Evolutionary conservation across 2,329 filamentous ascomycete genomes (phyloP), one percentile per base, ranked within the genome.

Genomic region (Aspergillus latus): DNA sequence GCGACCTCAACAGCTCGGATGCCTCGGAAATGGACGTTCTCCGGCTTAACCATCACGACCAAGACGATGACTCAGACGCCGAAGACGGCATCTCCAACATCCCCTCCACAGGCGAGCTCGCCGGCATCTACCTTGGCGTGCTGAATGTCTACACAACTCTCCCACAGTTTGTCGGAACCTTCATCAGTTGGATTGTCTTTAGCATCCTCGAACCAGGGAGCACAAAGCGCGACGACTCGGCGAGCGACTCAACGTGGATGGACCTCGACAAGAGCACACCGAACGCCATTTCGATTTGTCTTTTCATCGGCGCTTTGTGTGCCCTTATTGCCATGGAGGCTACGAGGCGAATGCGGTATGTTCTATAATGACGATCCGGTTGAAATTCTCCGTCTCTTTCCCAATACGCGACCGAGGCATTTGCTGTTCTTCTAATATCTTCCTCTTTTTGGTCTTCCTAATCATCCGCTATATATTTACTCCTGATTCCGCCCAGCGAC

Each of bases 131-230:
- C 73, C 91, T 99, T 52, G 94, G 94, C 49, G 97, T 99, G 59
- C 82, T 97, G 64, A 99, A 97, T 73, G 90, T 97, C 43, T 97
- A 95, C 77, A 93, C 90, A 1, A 97, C 93, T 0, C 80, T 97
- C 3, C 94, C 92, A 4, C 94, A 97, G 70, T 96, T 99, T 68
- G 84, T 97, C 29, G 92, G 90, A 59, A 97, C 92, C 1, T 90
- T 95, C 62, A 90, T 99, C 65, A 93, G 89, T 67, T 92, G 89
- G 78, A 81, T 94, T 54, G 89, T 99, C n/a, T 99, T 99, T 72
- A 86, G 87, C 15, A 78, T 97, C 37, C 78, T 99, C 6, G 94
- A 97, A 74, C 93, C 93, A 0, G 90, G 88, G 8, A 90, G 60
- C 9, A 59, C 66, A 1, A 61, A 64, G 15, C 62, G 66, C 21